A percentile compares a stretch with the other conserved stretches of the same genome.
Conservation (phyloP, 2,329 filamentous ascomycete genomes). For the Fusarium papillatum region DNA sequence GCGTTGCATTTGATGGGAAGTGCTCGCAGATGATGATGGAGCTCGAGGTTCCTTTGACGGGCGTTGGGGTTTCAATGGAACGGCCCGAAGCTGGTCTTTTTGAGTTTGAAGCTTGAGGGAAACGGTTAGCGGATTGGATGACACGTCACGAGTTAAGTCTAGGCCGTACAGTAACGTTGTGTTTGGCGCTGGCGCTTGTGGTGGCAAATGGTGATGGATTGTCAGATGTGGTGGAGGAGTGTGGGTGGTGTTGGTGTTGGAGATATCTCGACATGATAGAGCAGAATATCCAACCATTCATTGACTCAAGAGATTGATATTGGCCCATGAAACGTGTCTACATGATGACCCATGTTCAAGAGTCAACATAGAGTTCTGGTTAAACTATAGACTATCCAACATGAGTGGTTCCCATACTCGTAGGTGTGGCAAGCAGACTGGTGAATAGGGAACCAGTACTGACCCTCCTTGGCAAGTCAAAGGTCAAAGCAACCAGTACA, state of each 20-base stretch:
- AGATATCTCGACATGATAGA: neutral
- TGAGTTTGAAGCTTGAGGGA: slow-evolving; percentile 23
- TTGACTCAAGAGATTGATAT: neutral
- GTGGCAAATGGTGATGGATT: slow-evolving; percentile 30
- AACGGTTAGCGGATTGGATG: slow-evolving; percentile 8
- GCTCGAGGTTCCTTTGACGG: neutral
- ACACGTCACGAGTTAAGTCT: slow-evolving; percentile 17
- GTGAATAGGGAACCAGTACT: neutral
- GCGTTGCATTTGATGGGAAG: neutral
- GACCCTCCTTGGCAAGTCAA: neutral
- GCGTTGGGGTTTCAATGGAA: slow-evolving; percentile 8
- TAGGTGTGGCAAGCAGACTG: neutral
- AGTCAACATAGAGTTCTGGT: neutral
- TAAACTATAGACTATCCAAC: neutral
- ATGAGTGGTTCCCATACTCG: neutral
- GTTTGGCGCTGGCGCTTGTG: slow-evolving; percentile 6
- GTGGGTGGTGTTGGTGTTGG: neutral
- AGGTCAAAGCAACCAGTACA: neutral
- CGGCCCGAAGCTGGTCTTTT: slow-evolving; percentile 15
- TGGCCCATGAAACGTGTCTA: too few relatives aligned
- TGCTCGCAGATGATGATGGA: neutral
- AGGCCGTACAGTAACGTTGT: neutral
- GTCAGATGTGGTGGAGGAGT: neutral
- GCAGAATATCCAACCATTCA: neutral
- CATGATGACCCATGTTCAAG: neutral